Base-by-base conservation (phyloP, 805 yeast genomes). In the Schwanniomyces yamadae region DNA sequence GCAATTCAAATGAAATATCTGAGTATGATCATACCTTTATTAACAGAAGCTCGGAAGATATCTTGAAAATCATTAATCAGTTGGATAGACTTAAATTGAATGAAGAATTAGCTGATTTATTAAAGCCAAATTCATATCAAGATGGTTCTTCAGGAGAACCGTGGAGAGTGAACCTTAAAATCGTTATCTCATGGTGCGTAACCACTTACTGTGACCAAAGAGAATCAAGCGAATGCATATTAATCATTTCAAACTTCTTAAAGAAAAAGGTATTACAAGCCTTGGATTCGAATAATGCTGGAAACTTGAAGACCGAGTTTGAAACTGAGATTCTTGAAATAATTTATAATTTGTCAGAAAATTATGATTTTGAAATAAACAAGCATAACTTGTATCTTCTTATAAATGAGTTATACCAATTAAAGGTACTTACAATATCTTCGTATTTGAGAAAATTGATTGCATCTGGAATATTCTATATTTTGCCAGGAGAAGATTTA, bases 391-490 rank as follows among this genome's bases (percentile, higher is more conserved):
- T 75, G 20, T 63, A 70, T 42, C 65, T 71, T n/a, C 56, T 80
- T 21, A 65, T 82, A 12, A 67, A 71, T 36, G 81, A 77, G 52
- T 55, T 81, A 3, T 68, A 70, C 32, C 73, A 69, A 27, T 46
- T 69, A 36, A 73, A 72, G 30, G 55, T 83, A 16, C 69, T 84
- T 16, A 59, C 76, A 2, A 66, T 80, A 11, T 78, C 84, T 1
- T 73, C 84, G 1, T 91, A 91, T 50, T 68, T 90, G 39, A 67
- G 97, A 49, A 78, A 81, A 46, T 63, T 90, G 23, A 89, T 91
- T 29, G 87, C 96, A 7, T 80, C 93, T 1, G 99, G 97, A 4
- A 69, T 88, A 1, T 76, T 90, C 30, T 87, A 84, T 57, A 57
- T 78, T 9, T 61, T 69, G 3, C 70, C 76, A 6, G 75, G 49